These are phyloP conservation scores for Neurospora discreta DNA, from an alignment of 495 filamentous ascomycete genomes.

Conservation along the genomic window DNA sequence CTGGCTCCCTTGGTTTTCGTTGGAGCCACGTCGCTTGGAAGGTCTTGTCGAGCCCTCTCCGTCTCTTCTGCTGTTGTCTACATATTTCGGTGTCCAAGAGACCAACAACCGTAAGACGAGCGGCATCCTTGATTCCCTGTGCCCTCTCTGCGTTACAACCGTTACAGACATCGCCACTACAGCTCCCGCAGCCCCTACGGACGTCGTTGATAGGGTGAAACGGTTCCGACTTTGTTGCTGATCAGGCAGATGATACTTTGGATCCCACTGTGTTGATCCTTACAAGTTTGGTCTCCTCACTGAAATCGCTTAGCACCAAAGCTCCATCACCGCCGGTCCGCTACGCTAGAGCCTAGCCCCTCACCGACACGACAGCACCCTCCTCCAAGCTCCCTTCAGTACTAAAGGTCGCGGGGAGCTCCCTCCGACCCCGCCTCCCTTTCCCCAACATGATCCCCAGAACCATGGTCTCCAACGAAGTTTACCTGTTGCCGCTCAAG, in stretches of 20 bases:
- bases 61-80: neutral
- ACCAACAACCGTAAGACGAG: neutral
- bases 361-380: neutral
- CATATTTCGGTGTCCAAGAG: neutral
- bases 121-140: neutral
- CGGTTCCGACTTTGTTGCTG: neutral
- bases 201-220: neutral
- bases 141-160: neutral
- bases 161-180: neutral
- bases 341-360: neutral
- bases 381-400: neutral
- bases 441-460: slow-evolving; percentile 33
- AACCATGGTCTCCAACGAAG: slow-evolving; percentile 47
- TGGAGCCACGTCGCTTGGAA: neutral
- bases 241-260: neutral
- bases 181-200: neutral
- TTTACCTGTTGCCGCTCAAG: slow-evolving; percentile 81
- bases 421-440: neutral
- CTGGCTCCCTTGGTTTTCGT: neutral
- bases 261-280: neutral
- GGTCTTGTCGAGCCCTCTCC: neutral
- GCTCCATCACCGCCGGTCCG: neutral
- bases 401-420: neutral
- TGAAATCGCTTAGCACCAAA: neutral
- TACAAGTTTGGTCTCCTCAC: slow-evolving; percentile 3